Conservation (phyloP, 495 filamentous ascomycete species). For the Eremomyces bilateralis region DNA sequence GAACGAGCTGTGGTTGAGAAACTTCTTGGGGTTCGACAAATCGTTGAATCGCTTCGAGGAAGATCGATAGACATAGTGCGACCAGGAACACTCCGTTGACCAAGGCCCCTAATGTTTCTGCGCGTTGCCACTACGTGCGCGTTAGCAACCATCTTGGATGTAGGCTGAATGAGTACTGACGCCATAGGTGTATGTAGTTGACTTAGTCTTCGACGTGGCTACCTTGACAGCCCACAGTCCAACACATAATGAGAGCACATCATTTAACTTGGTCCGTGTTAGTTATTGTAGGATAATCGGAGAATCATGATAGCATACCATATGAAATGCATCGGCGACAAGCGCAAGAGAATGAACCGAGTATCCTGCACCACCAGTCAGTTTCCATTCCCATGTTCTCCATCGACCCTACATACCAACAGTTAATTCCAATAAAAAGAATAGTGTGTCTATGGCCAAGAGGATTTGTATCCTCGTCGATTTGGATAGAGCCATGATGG, state of each 20-base stretch:
- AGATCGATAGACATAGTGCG: conserved; percentile 83
- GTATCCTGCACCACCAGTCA: conserved; percentile 34
- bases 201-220: conserved; percentile 50
- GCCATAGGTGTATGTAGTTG: conserved; percentile 85
- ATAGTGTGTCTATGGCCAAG: conserved; percentile 68
- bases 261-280: conserved; percentile 54
- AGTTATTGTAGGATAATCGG: conserved; percentile 7
- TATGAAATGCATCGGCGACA: conserved; percentile 93
- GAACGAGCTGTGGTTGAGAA: conserved; percentile 58
- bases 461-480: conserved; percentile 80
- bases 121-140: conserved; percentile 97
- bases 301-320: too few relatives aligned
- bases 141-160: too few relatives aligned
- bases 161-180: too few relatives aligned
- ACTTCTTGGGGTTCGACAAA: conserved; percentile 78
- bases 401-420: conserved; percentile 30
- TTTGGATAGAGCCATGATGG: conserved; percentile 72
- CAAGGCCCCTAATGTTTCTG: conserved; percentile 89
- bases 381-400: conserved; percentile 2
- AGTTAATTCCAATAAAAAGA: conserved; percentile 76
- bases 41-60: conserved; percentile 78
- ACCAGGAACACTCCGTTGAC: conserved; percentile 95
- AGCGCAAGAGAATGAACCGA: conserved; percentile 75
- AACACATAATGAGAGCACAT: conserved; percentile 82
- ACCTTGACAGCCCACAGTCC: conserved; percentile 91